Evolutionary conservation across 148 eudicot genomes (phyloP).

Genomic region (Cornus florida): DNA sequence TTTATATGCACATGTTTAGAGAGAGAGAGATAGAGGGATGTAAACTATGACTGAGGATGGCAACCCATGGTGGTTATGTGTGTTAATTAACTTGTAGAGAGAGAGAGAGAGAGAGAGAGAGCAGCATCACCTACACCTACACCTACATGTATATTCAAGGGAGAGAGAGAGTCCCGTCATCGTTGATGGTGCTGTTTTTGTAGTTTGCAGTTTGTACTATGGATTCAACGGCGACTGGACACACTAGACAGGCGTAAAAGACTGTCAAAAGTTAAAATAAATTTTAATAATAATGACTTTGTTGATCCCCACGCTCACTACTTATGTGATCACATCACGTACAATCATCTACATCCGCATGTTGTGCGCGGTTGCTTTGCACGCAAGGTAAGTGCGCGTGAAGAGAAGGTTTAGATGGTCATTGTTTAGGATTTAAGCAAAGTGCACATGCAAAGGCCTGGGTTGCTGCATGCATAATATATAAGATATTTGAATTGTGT

Average conservation of each 20-base stretch:
- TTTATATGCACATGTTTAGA: neutral
- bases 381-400: too few relatives aligned
- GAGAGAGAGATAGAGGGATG: too few relatives aligned
- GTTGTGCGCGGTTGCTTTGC: too few relatives aligned
- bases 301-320: neutral
- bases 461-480: too few relatives aligned
- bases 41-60: neutral
- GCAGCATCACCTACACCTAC: too few relatives aligned
- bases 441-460: too few relatives aligned
- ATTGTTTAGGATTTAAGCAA: too few relatives aligned
- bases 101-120: neutral
- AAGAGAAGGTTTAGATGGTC: too few relatives aligned
- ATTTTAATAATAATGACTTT: neutral
- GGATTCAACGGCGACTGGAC: neutral
- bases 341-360: too few relatives aligned
- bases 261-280: neutral
- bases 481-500: too few relatives aligned
- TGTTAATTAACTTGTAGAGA: neutral
- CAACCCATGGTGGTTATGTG: neutral
- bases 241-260: neutral
- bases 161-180: neutral
- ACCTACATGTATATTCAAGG: neutral
- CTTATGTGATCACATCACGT: too few relatives aligned
- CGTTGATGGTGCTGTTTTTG: neutral
- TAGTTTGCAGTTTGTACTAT: neutral